A percentile compares a stretch with the other conserved stretches of the same genome.
phyloP scores from a whole-genome alignment of 768 basidiomycete species.

The Suillus luteus region DNA sequence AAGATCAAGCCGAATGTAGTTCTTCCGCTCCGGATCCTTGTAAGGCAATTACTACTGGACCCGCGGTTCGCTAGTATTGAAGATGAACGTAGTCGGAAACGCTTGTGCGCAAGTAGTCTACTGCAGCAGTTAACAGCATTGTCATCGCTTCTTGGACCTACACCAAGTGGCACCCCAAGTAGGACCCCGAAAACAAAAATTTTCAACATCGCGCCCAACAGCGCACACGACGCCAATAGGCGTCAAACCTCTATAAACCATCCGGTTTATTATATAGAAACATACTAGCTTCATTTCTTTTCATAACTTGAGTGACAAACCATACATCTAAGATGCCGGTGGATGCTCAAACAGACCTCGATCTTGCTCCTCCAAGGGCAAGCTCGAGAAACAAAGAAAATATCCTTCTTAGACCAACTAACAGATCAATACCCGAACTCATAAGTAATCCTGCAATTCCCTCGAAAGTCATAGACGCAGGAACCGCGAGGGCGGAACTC shows the following conservation, averaged over 20 bases:
- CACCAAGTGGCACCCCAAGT: neutral
- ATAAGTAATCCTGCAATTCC: neutral
- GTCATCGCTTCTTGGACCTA: neutral
- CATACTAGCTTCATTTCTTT: neutral
- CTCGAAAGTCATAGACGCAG: neutral
- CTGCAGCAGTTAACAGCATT: too few relatives aligned
- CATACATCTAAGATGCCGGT: neutral
- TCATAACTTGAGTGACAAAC: too few relatives aligned
- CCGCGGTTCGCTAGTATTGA: neutral
- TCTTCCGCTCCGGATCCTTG: too few relatives aligned
- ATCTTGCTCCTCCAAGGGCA: neutral
- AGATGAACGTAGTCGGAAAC: neutral
- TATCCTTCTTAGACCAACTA: neutral
- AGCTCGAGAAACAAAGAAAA: neutral
- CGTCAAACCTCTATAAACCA: neutral
- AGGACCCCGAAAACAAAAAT: neutral
- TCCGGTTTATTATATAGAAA: neutral
- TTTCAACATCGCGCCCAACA: neutral
- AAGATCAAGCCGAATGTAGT: neutral
- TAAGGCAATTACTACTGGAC: neutral
- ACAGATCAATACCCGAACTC: neutral
- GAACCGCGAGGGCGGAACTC: neutral
- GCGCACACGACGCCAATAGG: too few relatives aligned
- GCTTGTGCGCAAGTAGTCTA: too few relatives aligned
- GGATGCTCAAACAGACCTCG: neutral